Evolutionary conservation across 2,329 filamentous ascomycete species (phyloP).

Genomic region (Paecilomyces sp.): DNA sequence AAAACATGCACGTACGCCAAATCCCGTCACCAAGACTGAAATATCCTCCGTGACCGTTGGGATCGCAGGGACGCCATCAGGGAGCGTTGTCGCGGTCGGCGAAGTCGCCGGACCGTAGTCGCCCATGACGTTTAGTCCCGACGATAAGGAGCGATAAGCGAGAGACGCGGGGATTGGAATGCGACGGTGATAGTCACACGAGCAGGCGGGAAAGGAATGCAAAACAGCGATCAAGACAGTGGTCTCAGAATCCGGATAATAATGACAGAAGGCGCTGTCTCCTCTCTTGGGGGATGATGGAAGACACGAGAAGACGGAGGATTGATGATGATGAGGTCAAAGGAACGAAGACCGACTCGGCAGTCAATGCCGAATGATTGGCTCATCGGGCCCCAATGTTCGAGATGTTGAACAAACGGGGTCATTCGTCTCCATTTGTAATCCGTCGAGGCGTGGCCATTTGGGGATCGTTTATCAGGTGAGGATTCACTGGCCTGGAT

Average conservation of each 20-base stretch:
- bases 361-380: background rate
- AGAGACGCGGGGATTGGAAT: slow-evolving; percentile 4
- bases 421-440: background rate
- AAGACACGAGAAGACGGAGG: background rate
- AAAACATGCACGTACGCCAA: slow-evolving; percentile 19
- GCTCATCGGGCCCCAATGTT: background rate
- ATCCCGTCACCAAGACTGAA: slow-evolving; percentile 29
- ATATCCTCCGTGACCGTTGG: slow-evolving; percentile 18
- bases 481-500: background rate
- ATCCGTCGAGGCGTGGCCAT: background rate
- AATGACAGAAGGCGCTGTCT: background rate
- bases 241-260: background rate
- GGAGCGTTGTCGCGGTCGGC: slow-evolving; percentile 9
- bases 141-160: slow-evolving; percentile 2
- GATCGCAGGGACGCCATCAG: slow-evolving; percentile 9
- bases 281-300: background rate
- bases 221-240: too few species aligned
- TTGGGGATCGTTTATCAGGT: background rate
- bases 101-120: slow-evolving; percentile 19
- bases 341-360: background rate
- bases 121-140: slow-evolving; percentile 20
- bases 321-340: background rate
- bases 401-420: background rate
- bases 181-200: background rate
- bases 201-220: background rate